Percentiles rank a stretch among this genome's conserved stretches.
Evolutionary conservation across 1,284 basidiomycete genomes (phyloP).

Genomic region (Microbotryum scabiosae): DNA sequence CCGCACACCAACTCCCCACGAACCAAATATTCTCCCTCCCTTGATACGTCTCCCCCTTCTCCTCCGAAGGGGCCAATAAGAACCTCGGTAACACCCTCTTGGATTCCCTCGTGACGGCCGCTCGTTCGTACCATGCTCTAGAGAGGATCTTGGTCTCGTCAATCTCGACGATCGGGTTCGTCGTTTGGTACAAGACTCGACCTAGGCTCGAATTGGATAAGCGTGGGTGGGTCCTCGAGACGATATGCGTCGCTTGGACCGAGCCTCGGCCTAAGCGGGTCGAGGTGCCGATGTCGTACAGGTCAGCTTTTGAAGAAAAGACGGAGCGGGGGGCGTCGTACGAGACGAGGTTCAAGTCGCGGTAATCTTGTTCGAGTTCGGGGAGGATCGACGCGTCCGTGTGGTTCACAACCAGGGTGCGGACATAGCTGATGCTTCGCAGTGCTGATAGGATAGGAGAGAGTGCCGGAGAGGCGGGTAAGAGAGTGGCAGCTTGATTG

Average conservation of each 20-base stretch:
- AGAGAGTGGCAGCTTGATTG: conserved; percentile 49
- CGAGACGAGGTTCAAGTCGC: conserved; percentile 55
- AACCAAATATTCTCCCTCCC: conserved; percentile 45
- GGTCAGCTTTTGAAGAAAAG: too few relatives aligned
- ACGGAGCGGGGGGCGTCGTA: conserved; percentile 12
- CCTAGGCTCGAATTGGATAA: conserved; percentile 34
- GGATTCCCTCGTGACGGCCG: conserved; percentile 48
- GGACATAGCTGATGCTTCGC: conserved; percentile 36
- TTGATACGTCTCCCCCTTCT: neutral
- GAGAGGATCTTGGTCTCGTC: conserved; percentile 49
- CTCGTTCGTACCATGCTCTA: conserved; percentile 54
- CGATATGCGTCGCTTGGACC: conserved; percentile 49
- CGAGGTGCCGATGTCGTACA: too few relatives aligned
- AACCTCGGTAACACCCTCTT: conserved; percentile 49
- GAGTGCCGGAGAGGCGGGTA: conserved; percentile 38
- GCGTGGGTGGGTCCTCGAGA: conserved; percentile 37
- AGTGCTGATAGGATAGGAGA: conserved; percentile 35
- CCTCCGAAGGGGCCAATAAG: conserved; percentile 31
- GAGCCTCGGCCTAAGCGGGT: neutral
- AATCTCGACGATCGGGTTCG: conserved; percentile 58
- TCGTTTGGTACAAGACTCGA: conserved; percentile 51
- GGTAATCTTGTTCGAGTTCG: conserved; percentile 44
- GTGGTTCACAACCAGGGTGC: conserved; percentile 59
- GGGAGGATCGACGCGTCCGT: conserved; percentile 55
- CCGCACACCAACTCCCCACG: conserved; percentile 52